Percentiles rank a stretch among this genome's conserved stretches.
Conservation (phyloP, 306 rosid species). For the Lathyrus tuberosus region DNA sequence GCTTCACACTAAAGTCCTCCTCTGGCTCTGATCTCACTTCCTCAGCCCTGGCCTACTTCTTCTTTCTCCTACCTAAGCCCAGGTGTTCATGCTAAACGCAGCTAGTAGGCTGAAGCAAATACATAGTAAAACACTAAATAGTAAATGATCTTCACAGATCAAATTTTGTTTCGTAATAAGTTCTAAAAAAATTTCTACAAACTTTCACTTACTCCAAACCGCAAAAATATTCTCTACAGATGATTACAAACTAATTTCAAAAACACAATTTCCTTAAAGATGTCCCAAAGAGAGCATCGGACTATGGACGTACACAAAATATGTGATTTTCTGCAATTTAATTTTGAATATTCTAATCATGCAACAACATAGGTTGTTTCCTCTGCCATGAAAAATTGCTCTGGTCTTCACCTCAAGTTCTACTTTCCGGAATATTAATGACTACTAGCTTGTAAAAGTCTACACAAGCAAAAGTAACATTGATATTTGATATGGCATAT, state of each 20-base stretch:
- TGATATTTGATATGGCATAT: neutral
- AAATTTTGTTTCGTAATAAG: no score
- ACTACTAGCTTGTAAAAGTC: slow-evolving; percentile 9
- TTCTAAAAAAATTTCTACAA: no score
- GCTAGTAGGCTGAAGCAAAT: no score
- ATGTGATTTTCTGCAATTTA: neutral
- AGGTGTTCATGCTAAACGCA: no score
- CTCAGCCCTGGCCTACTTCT: no score
- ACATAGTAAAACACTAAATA: no score
- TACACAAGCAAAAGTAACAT: neutral
- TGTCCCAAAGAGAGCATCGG: neutral
- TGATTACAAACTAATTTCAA: neutral
- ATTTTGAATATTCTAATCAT: slow-evolving; percentile 3
- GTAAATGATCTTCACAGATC: no score
- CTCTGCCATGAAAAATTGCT: slow-evolving; percentile 8
- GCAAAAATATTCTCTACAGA: neutral
- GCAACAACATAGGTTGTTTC: neutral
- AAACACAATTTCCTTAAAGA: neutral
- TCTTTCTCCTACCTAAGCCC: no score
- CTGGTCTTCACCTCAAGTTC: slow-evolving; percentile 3
- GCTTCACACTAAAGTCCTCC: no score
- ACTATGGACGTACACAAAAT: neutral
- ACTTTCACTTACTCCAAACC: neutral
- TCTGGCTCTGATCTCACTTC: no score
- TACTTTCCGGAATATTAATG: slow-evolving; percentile 1